Percentiles rank a stretch among this genome's conserved stretches.
phyloP scores from a whole-genome alignment of 805 yeast genomes.

The Ogataea ramenticola region DNA sequence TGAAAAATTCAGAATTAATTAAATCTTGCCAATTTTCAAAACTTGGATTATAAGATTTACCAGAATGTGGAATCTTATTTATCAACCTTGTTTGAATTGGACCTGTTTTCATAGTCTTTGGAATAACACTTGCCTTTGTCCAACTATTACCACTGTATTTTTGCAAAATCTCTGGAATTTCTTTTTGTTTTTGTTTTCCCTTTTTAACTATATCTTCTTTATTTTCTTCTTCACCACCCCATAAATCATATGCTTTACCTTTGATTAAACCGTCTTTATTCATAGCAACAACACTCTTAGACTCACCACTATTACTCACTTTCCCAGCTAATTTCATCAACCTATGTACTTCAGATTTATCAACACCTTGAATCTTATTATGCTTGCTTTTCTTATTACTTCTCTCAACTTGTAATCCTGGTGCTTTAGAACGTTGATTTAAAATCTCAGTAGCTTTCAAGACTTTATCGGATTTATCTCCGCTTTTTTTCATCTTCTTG shows the following conservation, averaged over 20 bases:
- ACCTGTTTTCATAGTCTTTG: constrained; percentile 43
- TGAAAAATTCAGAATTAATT: constrained; percentile 56
- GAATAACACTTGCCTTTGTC: constrained; percentile 45
- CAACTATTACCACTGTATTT: constrained; percentile 29
- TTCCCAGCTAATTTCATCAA: constrained; percentile 76
- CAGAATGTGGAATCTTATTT: constrained; percentile 62
- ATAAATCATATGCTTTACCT: constrained; percentile 53
- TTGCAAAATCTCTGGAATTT: constrained; percentile 35
- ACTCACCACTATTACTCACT: constrained; percentile 48
- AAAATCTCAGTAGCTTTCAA: constrained; percentile 52
- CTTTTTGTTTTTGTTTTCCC: constrained; percentile 18
- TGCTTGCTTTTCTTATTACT: constrained; percentile 29
- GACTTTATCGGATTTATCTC: constrained; percentile 27
- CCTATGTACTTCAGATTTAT: constrained; percentile 53
- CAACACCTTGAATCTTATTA: constrained; percentile 52
- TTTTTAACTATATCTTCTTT: constrained; percentile 12
- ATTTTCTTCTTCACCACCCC: constrained; percentile 40
- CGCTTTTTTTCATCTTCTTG: constrained; percentile 27
- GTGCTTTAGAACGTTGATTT: constrained; percentile 69
- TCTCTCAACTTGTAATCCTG: constrained; percentile 42
- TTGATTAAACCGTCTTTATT: constrained; percentile 60
- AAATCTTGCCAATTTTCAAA: constrained; percentile 73
- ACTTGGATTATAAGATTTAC: constrained; percentile 90
- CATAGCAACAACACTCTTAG: constrained; percentile 41
- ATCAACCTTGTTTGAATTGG: constrained; percentile 50